A percentile compares a stretch with the other conserved stretches of the same genome.
phyloP scores from a whole-genome alignment of 768 basidiomycete species.

The Phlebiopsis gigantea region DNA sequence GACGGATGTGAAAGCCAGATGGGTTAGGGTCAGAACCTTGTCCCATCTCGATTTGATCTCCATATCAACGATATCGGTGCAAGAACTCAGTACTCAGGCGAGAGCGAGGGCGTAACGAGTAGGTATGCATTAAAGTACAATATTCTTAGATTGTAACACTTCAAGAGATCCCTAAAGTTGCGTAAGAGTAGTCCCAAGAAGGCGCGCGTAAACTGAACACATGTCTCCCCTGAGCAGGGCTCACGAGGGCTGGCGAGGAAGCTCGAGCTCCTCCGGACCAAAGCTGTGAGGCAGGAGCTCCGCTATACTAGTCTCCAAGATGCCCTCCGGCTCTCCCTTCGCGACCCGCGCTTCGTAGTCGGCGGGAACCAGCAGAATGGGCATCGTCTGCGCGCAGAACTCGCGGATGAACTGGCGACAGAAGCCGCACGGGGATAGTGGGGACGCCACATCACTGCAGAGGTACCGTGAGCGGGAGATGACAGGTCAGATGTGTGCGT shows the following conservation, averaged over 20 bases:
- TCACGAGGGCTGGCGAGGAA: constrained; percentile 28
- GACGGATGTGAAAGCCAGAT: no score
- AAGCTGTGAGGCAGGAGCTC: constrained; percentile 82
- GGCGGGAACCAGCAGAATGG: constrained; percentile 64
- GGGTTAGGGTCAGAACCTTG: no score
- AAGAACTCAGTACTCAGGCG: no score
- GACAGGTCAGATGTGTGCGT: background rate
- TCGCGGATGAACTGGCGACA: constrained; percentile 91
- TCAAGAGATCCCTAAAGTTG: no score
- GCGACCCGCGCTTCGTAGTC: constrained; percentile 43
- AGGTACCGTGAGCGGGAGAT: background rate
- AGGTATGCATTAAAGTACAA: no score
- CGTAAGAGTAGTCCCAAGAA: no score
- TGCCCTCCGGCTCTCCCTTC: constrained; percentile 39
- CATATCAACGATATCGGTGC: no score
- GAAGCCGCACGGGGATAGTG: constrained; percentile 86
- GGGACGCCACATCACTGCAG: constrained; percentile 57
- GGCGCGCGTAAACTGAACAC: no score
- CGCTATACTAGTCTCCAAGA: constrained; percentile 62
- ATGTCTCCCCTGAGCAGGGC: no score
- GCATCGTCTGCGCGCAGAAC: constrained; percentile 73
- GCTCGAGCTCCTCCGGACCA: constrained; percentile 76
- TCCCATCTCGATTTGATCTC: no score
- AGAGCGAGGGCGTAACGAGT: no score
- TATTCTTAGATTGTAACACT: no score